Evolutionary conservation across 164 flowering plant species (phyloP), one percentile per base, ranked within the genome.

Genomic region (Platanus orientalis): DNA sequence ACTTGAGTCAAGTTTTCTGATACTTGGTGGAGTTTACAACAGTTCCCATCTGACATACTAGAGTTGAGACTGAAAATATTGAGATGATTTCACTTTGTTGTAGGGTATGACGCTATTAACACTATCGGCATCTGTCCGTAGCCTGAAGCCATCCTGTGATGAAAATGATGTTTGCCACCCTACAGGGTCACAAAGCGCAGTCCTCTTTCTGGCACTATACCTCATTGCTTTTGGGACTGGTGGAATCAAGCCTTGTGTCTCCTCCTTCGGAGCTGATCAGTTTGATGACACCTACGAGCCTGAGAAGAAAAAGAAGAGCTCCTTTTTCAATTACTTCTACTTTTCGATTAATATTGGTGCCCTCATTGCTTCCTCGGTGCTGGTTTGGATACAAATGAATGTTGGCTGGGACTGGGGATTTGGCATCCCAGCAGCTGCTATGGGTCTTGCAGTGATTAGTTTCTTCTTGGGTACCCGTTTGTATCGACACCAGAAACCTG

Each of bases 351-450:
- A 77, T 45, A 49, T 80, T 23, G 84, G 84, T 3, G 80, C 80
- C 3, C 68, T 80, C 9, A 60, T 78, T 30, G 84, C 82, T 29
- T 26, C 52, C 42, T 80, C 82, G 21, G 69, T 78, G 25, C 61
- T 78, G 25, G 84, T 78, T 23, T 78, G 64, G 57, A 58, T 80
- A 54, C 81, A 80, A 66, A 66, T 65, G 9, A 75, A 77, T 63
- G 74, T 75, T 36, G 62, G 83, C 13, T 80, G 79, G 81, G 83
- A 74, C 47, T 75, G 73, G 79, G 81, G 83, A 4, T 77, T 80
- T 50, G 84, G 81, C 25, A 68, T 80, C 39, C 82, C 84, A 1
- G 78, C 84, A 11, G 74, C 72, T 2, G 71, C 84, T 19, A 78
- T 78, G 81, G 82, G 73, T 7, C 65, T 80, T 60, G 82, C 84